Evolutionary conservation across 768 basidiomycete genomes (phyloP).

Genomic region (Pulveroboletus sp.): DNA sequence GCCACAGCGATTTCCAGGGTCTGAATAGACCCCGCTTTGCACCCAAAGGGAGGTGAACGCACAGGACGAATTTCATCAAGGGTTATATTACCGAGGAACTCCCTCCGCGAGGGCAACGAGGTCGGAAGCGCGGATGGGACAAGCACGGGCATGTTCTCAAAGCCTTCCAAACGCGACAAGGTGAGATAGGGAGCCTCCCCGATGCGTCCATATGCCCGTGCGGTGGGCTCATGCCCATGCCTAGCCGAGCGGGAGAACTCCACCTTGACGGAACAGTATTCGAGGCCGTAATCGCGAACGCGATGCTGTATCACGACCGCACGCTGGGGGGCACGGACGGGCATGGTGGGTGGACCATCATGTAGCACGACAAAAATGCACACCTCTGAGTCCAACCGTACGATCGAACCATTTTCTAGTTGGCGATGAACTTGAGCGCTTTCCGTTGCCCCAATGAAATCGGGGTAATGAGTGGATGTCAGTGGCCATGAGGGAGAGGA

Average conservation of each 20-base stretch:
- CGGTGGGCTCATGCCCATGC: constrained; percentile 1
- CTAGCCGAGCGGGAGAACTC: constrained; percentile 1
- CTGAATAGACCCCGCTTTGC: constrained; percentile 15
- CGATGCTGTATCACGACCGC: constrained; percentile 20
- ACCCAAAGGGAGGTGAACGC: constrained; percentile 13
- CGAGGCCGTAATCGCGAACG: constrained; percentile 24
- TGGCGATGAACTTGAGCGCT: constrained; percentile 5
- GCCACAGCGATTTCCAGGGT: constrained; percentile 21
- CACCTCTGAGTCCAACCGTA: constrained; percentile 19
- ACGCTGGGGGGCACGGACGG: constrained; percentile 4
- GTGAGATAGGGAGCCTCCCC: constrained; percentile 14
- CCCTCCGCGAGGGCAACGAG: constrained; percentile 6
- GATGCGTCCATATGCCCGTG: constrained; percentile 13
- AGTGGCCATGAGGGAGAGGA: constrained; percentile 30
- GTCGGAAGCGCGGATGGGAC: constrained; percentile 9
- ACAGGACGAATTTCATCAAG: constrained; percentile 6
- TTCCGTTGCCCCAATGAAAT: constrained; percentile 19
- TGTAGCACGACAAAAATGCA: background rate
- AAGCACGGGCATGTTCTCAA: constrained; percentile 4
- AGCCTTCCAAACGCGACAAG: constrained; percentile 18
- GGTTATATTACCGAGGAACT: constrained; percentile 19
- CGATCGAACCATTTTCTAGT: constrained; percentile 19
- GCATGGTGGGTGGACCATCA: background rate
- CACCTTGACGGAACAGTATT: constrained; percentile 15
- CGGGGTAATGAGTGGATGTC: constrained; percentile 17